Evolutionary conservation across 1,139 yeast species (phyloP).

Genomic region (Arxiozyma bovina): DNA sequence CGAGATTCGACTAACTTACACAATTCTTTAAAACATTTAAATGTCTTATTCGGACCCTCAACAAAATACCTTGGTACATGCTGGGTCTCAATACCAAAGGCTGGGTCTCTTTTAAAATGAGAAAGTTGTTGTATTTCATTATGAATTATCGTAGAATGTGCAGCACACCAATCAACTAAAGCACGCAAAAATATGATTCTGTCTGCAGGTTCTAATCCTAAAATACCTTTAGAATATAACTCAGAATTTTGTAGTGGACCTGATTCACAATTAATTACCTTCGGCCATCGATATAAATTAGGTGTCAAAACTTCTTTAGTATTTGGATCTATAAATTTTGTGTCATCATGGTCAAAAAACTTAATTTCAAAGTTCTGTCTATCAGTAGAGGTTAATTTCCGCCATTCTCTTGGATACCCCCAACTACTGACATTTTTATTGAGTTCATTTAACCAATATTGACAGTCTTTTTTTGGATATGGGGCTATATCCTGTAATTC

Average conservation of each 20-base stretch:
- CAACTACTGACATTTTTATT: conserved; percentile 30
- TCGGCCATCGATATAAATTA: conserved; percentile 21
- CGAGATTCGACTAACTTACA: conserved; percentile 23
- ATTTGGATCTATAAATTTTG: conserved; percentile 34
- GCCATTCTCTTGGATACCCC: conserved; percentile 44
- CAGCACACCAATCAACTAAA: conserved; percentile 43
- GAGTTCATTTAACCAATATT: conserved; percentile 25
- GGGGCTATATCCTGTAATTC: conserved; percentile 3
- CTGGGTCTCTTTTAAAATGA: conserved; percentile 27
- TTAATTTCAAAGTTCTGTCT: conserved; percentile 13
- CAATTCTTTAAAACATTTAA: conserved; percentile 19
- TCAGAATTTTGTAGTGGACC: conserved; percentile 33
- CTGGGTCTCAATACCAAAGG: conserved; percentile 28
- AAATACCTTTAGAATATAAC: conserved; percentile 39
- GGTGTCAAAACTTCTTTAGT: conserved; percentile 35
- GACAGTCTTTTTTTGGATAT: conserved; percentile 4
- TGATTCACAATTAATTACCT: conserved; percentile 15
- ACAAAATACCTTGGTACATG: conserved; percentile 26
- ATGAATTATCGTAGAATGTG: conserved; percentile 39
- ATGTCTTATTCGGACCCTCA: conserved; percentile 24
- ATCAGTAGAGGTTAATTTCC: conserved; percentile 10
- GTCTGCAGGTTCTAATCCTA: conserved; percentile 40
- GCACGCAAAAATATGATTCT: conserved; percentile 41
- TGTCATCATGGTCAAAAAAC: conserved; percentile 21
- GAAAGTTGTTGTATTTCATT: conserved; percentile 31